These are phyloP conservation scores for Lecanicillium sp. DNA, from an alignment of 2,329 filamentous ascomycete genomes.

Conservation along the genomic window DNA sequence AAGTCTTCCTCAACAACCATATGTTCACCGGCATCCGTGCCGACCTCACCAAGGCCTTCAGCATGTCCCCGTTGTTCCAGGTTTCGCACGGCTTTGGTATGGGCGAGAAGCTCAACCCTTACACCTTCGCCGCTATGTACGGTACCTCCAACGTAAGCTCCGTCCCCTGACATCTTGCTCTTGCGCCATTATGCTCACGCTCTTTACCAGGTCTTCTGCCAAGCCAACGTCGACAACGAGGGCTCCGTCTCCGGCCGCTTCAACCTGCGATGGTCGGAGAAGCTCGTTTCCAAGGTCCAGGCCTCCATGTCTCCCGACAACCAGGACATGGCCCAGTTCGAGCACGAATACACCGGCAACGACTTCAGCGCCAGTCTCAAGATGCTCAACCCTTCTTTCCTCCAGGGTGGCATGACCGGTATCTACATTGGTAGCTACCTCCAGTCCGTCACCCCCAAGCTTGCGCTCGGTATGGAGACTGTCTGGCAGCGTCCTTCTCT, in stretches of 20 bases:
- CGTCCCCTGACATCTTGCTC: slow-evolving; percentile 4
- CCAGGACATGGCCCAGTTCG: slow-evolving; percentile 86
- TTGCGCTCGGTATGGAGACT: slow-evolving; percentile 84
- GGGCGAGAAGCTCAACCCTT: slow-evolving; percentile 88
- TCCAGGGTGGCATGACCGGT: slow-evolving; percentile 89
- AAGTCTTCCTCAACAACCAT: slow-evolving; percentile 92
- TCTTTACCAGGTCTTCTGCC: slow-evolving; percentile 71
- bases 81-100: slow-evolving; percentile 95
- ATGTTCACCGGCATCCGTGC: slow-evolving; percentile 95
- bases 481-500: slow-evolving; percentile 88
- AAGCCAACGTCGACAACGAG: slow-evolving; percentile 93
- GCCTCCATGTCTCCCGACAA: slow-evolving; percentile 75
- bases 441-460: slow-evolving; percentile 80
- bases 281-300: slow-evolving; percentile 79
- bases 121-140: slow-evolving; percentile 90
- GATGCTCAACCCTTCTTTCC: slow-evolving; percentile 86
- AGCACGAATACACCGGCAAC: slow-evolving; percentile 88
- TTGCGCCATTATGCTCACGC: slow-evolving; percentile 7
- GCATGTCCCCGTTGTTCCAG: slow-evolving; percentile 89
- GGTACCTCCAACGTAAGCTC: slow-evolving; percentile 76
- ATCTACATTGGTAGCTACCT: slow-evolving; percentile 96
- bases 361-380: slow-evolving; percentile 94
- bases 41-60: slow-evolving; percentile 94
- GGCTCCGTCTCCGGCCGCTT: slow-evolving; percentile 80
- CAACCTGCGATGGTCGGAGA: slow-evolving; percentile 83